Conservation (phyloP, 2,329 filamentous ascomycete species). For the Neonectria faginata region DNA sequence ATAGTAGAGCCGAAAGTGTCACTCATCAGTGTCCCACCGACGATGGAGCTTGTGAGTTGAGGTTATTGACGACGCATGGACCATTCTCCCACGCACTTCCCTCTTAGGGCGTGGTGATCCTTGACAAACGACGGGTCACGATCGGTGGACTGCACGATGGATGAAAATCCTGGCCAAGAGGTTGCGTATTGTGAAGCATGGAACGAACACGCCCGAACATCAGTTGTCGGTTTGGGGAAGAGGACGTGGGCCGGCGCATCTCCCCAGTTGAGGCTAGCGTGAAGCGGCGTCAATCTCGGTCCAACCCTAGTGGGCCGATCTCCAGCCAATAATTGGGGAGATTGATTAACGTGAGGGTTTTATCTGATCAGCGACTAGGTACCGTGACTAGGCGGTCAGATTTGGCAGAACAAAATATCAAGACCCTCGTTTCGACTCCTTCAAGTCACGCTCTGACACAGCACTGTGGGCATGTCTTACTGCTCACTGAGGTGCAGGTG, state of each 20-base stretch:
- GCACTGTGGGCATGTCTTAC: background rate
- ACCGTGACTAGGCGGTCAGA: slow-evolving; percentile 2
- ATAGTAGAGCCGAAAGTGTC: background rate
- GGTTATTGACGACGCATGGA: background rate
- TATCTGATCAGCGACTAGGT: slow-evolving; percentile 23
- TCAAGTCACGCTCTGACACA: background rate
- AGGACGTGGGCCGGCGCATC: slow-evolving; percentile 1
- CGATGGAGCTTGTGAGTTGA: background rate
- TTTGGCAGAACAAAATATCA: slow-evolving; percentile 10
- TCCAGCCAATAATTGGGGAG: slow-evolving; percentile 16
- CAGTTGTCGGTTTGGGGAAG: slow-evolving; percentile 6
- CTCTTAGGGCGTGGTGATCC: slow-evolving; percentile 1
- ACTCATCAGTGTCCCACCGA: background rate
- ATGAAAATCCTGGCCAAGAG: slow-evolving; percentile 11
- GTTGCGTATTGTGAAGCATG: background rate
- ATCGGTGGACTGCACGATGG: slow-evolving; percentile 7
- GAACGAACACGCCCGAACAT: background rate
- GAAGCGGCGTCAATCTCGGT: slow-evolving; percentile 5
- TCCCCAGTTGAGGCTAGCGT: slow-evolving; percentile 7
- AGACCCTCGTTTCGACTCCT: background rate
- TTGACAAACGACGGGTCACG: slow-evolving; percentile 7
- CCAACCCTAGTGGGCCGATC: slow-evolving; percentile 11
- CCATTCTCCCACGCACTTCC: background rate
- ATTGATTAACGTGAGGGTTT: slow-evolving; percentile 18
- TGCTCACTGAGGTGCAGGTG: background rate